A percentile compares a stretch with the other conserved stretches of the same genome.
Evolutionary conservation across 352 stramenopile species (phyloP).

Genomic region (Globisporangium parvum): DNA sequence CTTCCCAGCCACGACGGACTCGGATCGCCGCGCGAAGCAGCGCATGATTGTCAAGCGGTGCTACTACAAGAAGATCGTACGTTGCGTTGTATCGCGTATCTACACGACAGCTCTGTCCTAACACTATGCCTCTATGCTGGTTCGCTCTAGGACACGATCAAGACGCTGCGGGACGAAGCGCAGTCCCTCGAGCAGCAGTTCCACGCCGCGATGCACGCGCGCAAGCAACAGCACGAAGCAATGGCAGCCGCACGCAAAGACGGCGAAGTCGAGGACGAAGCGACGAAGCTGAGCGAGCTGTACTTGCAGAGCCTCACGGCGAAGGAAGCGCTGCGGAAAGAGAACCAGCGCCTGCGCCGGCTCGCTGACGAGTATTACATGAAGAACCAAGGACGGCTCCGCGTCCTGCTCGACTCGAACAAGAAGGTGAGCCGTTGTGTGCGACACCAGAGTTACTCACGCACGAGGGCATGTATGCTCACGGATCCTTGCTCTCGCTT

Average conservation of each 20-base stretch:
- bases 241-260: conserved; percentile 8
- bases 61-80: conserved; percentile 81
- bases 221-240: conserved; percentile 28
- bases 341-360: conserved; percentile 57
- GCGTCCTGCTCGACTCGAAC: conserved; percentile 52
- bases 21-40: conserved; percentile 55
- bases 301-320: conserved; percentile 37
- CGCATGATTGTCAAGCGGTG: conserved; percentile 64
- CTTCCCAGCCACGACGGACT: conserved; percentile 31
- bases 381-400: conserved; percentile 68
- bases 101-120: too few relatives aligned
- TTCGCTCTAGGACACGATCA: conserved; percentile 50
- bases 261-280: conserved; percentile 9
- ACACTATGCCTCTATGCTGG: too few relatives aligned
- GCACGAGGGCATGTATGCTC: background rate
- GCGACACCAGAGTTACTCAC: background rate
- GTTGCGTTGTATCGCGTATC: conserved; percentile 10
- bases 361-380: conserved; percentile 73
- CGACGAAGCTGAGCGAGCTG: conserved; percentile 24
- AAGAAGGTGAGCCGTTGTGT: conserved; percentile 30
- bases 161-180: conserved; percentile 50
- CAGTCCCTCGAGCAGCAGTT: conserved; percentile 32
- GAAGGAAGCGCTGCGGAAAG: conserved; percentile 54
- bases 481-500: background rate
- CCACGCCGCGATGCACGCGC: conserved; percentile 23